phyloP scores from a whole-genome alignment of 495 filamentous ascomycete genomes.

The Glonium stellatum region DNA sequence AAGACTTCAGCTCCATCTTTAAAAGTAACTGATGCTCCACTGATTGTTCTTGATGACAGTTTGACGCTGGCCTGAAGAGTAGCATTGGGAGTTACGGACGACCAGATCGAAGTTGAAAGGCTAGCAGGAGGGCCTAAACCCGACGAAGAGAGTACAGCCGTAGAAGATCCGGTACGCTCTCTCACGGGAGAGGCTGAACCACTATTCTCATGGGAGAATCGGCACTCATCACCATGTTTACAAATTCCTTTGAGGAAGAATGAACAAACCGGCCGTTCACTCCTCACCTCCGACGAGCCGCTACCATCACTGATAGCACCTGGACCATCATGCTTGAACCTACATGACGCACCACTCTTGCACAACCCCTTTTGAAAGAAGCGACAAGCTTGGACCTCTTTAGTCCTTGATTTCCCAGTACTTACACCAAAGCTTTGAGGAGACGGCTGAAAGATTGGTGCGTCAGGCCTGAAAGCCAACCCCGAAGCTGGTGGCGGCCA shows the following conservation, averaged over 20 bases:
- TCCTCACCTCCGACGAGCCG: background rate
- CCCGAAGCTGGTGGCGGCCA: background rate
- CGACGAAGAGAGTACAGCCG: background rate
- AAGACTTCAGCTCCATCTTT: slow-evolving; percentile 5
- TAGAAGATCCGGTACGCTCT: background rate
- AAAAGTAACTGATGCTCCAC: slow-evolving; percentile 13
- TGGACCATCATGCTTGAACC: background rate
- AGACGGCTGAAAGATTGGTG: background rate
- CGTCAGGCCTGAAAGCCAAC: background rate
- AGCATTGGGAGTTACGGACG: background rate
- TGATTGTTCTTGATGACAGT: slow-evolving; percentile 8
- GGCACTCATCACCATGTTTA: background rate
- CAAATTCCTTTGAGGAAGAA: background rate
- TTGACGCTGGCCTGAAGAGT: background rate
- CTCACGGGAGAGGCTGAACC: background rate
- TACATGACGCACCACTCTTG: background rate
- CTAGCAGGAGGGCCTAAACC: background rate
- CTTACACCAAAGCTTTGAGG: background rate
- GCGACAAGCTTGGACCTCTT: background rate
- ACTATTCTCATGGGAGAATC: background rate
- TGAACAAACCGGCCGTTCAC: background rate
- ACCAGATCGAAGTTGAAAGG: background rate
- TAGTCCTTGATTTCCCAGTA: background rate
- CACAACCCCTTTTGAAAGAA: background rate
- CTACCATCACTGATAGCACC: background rate